Percentiles rank a stretch among this genome's conserved stretches.
These are phyloP conservation scores for Nicotiana rustica DNA, from an alignment of 305 asterid genomes.

Conservation along the genomic window DNA sequence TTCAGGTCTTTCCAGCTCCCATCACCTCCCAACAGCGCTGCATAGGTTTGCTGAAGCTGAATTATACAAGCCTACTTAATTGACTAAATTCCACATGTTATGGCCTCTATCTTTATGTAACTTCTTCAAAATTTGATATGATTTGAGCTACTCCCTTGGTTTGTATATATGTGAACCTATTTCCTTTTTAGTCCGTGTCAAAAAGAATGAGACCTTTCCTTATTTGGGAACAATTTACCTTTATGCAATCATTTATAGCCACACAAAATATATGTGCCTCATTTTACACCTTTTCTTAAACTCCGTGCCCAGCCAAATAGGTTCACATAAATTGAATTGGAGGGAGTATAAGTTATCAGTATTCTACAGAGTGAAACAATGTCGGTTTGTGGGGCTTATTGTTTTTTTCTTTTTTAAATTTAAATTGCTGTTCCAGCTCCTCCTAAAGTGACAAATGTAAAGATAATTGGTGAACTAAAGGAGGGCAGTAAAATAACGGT, in stretches of 20 bases:
- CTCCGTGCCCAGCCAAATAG: too few relatives aligned
- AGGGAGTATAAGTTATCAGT: not conserved
- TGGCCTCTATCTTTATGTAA: slow-evolving; percentile 7
- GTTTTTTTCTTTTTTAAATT: slow-evolving; percentile 18
- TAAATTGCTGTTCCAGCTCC: slow-evolving; percentile 72
- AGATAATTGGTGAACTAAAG: slow-evolving; percentile 93
- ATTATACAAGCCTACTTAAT: not conserved
- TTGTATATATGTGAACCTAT: too few relatives aligned
- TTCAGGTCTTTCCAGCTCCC: slow-evolving; percentile 14
- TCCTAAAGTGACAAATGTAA: slow-evolving; percentile 80
- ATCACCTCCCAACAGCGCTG: slow-evolving; percentile 7
- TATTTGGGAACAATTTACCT: too few relatives aligned
- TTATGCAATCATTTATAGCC: too few relatives aligned
- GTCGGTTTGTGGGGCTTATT: slow-evolving; percentile 19
- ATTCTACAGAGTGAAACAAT: slow-evolving; percentile 32
- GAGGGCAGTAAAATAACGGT: slow-evolving; percentile 97
- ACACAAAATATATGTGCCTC: too few relatives aligned
- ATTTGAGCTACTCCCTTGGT: not conserved
- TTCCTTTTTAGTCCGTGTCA: too few relatives aligned
- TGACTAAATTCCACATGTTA: not conserved
- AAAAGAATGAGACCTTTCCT: too few relatives aligned
- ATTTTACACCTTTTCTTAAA: too few relatives aligned
- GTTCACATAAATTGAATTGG: too few relatives aligned
- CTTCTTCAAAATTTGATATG: slow-evolving; percentile 21
- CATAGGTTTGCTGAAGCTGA: slow-evolving; percentile 17